A percentile compares a stretch with the other conserved stretches of the same genome.
phyloP scores from a whole-genome alignment of 2,329 filamentous ascomycete genomes.

The Zasmidium cellare region DNA sequence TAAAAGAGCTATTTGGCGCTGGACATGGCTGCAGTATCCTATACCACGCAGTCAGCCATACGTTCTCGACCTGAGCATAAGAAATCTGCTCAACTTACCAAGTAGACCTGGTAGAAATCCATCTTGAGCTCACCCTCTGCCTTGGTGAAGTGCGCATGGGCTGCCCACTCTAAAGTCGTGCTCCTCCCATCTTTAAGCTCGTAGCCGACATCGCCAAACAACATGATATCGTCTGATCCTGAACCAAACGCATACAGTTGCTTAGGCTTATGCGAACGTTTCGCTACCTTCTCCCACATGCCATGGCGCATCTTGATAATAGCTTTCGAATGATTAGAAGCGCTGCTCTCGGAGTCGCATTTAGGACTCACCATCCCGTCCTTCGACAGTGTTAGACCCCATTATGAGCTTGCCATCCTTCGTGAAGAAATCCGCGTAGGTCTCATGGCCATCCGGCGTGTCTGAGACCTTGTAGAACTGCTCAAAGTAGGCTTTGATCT shows the following conservation, averaged over 20 bases:
- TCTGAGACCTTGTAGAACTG: slow-evolving; percentile 50
- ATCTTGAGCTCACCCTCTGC: slow-evolving; percentile 55
- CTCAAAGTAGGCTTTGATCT: slow-evolving; percentile 47
- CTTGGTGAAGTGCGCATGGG: slow-evolving; percentile 53
- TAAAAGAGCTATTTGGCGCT: not conserved
- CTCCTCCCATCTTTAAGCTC: slow-evolving; percentile 52
- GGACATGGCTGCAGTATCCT: slow-evolving; percentile 7
- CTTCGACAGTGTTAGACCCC: slow-evolving; percentile 49
- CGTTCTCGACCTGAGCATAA: too few relatives aligned
- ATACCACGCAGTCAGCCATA: not conserved
- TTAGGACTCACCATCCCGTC: slow-evolving; percentile 42
- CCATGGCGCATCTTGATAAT: slow-evolving; percentile 53
- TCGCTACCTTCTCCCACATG: slow-evolving; percentile 55
- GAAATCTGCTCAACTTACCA: slow-evolving; percentile 42
- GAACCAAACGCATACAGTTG: slow-evolving; percentile 54
- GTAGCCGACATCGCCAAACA: slow-evolving; percentile 56
- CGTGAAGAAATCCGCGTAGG: slow-evolving; percentile 51
- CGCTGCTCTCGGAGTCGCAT: not conserved
- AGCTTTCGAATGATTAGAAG: slow-evolving; percentile 34
- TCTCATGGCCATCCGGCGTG: slow-evolving; percentile 49
- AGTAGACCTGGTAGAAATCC: slow-evolving; percentile 56
- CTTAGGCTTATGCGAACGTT: slow-evolving; percentile 46
- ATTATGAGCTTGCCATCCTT: slow-evolving; percentile 53
- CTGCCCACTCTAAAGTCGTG: slow-evolving; percentile 54
- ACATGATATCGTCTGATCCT: slow-evolving; percentile 52